Base-by-base conservation (phyloP, 2,329 filamentous ascomycete species). In the Colletotrichum chlorophyti region DNA sequence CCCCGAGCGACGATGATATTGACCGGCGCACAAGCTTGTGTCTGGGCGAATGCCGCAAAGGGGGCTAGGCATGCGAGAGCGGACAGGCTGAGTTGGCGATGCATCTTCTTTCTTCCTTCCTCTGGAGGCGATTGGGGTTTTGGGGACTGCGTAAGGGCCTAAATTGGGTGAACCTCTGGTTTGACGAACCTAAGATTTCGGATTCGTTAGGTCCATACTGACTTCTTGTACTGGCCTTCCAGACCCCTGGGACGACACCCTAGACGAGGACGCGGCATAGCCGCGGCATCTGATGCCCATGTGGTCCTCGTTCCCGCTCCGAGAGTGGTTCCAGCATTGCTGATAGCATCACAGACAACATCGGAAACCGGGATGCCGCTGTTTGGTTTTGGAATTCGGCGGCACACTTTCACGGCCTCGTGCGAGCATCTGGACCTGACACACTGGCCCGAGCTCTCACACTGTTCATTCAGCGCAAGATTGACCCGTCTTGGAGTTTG, bases 1-100 rank as follows among this genome's bases (percentile, higher is more conserved):
- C 75, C 76, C 31, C 76, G 72, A 14, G 74, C 72, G 53, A 74
- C 72, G 57, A 79, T 64, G 48, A 79, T 69, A 68, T 76, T 73
- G 26, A 77, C 66, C 6, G 57, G 38, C 9, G 45, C 43, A 5
- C 57, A 60, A 17, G 52, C 31, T 32, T 54, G 29, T 3, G 34
- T n/a, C 38, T 43, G 38, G 8, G 32, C 57, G 32, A 60, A 45
- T 14, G 34, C 45, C 24, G n/a, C n/a, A n/a, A 55, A 12, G 5
- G 57, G 57, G 3, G 32, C 26, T 8, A 60, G 45, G 41, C 42
- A 47, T 15, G 57, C 51, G 6, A 60, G 52, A 5, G 52, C 38
- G 29, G 55, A 59, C 9, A 59, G 24, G 19, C 51, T 45, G 5
- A 46, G 14, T 5, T 40, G 38, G 42, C 29, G 35, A 26, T 60